Percentiles rank a stretch among this genome's conserved stretches.
These are phyloP conservation scores for Penstemon eatonii DNA, from an alignment of 257 asterid genomes.

Conservation along the genomic window DNA sequence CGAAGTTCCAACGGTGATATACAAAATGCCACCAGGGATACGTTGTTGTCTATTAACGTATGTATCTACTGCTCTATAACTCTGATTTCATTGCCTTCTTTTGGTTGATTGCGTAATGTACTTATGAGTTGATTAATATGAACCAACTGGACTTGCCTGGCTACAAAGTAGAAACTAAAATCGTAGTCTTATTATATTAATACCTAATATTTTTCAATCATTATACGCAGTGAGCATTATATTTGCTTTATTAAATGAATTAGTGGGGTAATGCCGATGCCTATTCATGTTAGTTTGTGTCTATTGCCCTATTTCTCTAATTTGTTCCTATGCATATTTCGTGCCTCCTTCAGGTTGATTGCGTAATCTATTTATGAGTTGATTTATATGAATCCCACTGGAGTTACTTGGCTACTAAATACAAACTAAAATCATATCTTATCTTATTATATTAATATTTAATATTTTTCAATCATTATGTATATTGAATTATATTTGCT, in stretches of 20 bases:
- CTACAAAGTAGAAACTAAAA: not conserved
- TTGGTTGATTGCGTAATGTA: constrained; percentile 5
- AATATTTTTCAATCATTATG: not conserved
- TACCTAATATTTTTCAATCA: not conserved
- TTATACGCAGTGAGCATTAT: constrained; percentile 5
- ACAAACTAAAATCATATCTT: not conserved
- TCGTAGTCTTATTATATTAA: not conserved
- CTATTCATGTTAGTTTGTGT: constrained; percentile 40
- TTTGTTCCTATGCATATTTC: not conserved
- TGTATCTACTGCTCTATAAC: constrained; percentile 34
- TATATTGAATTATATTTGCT: not conserved
- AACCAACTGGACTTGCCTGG: not conserved
- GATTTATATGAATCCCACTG: not conserved
- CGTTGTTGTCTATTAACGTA: constrained; percentile 73
- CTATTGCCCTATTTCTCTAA: constrained; percentile 20
- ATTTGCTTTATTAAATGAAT: not conserved
- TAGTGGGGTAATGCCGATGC: not conserved
- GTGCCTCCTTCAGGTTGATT: constrained; percentile 12
- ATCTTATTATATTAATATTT: not conserved
- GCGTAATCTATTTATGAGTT: constrained; percentile 1
- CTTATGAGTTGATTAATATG: constrained; percentile 4
- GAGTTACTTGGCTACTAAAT: not conserved
- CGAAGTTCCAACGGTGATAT: constrained; percentile 57
- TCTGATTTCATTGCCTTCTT: not conserved
- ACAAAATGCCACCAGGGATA: constrained; percentile 69